These are phyloP conservation scores for Carex arenaria DNA, from an alignment of 202 grass and related monocot species.

Conservation along the genomic window DNA sequence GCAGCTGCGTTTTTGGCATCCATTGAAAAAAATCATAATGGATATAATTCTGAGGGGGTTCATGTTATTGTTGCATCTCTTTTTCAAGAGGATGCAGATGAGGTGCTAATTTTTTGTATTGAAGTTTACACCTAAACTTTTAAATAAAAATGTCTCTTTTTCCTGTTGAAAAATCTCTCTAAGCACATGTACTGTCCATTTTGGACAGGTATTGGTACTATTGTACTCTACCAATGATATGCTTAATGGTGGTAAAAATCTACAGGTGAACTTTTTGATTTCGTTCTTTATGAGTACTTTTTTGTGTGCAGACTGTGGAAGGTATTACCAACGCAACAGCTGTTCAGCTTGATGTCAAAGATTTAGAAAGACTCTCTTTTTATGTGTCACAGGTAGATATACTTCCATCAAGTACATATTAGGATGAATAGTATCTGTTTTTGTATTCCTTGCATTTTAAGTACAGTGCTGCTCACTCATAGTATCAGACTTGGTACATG, in stretches of 20 bases:
- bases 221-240: neutral
- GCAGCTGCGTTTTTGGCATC: conserved; percentile 71
- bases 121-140: neutral
- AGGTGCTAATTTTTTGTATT: conserved; percentile 41
- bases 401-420: conserved; percentile 9
- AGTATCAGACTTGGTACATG: neutral
- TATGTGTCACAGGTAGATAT: conserved; percentile 70
- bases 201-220: neutral
- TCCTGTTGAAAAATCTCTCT: neutral
- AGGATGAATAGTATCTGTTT: neutral
- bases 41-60: conserved; percentile 32
- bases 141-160: neutral
- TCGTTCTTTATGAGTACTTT: conserved; percentile 21
- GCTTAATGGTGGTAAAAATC: neutral
- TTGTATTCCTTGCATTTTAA: neutral
- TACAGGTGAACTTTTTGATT: neutral
- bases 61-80: conserved; percentile 88
- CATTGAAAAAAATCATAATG: conserved; percentile 3
- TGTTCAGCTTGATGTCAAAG: conserved; percentile 71
- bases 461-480: neutral
- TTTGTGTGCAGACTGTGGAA: conserved; percentile 62
- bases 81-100: conserved; percentile 78
- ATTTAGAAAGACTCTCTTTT: conserved; percentile 53
- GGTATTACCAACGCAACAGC: conserved; percentile 83
- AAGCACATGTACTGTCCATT: neutral